Base-by-base conservation (phyloP, 2,329 filamentous ascomycete species). In the Clarireedia hainanense region DNA sequence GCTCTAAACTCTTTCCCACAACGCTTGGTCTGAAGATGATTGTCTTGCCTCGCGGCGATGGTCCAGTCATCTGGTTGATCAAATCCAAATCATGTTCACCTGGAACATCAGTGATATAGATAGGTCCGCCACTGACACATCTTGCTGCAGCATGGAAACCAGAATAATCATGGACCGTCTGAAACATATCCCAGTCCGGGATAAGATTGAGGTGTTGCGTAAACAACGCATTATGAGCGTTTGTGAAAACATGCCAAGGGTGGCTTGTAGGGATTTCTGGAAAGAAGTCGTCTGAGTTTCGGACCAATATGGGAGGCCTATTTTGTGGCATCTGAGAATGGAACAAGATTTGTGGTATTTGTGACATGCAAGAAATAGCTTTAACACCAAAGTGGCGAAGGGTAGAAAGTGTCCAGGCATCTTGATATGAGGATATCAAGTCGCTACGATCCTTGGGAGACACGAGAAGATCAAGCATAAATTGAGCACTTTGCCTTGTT, bases 221-320 rank as follows among this genome's bases (percentile, higher is more conserved):
- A 14, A 97, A 75, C 0, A 97, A 76, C 34, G 83, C 79, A 68
- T 95, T 96, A 71, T 96, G 88, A 0, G 92, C 92, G 67, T 97
- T 99, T 60, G 86, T 83, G 76, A 95, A 99, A 37, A 97, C 80
- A 70, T 99, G 94, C 92, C 94, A 99, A 0, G 91, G 82, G 60
- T 99, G 94, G 6, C 87, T 90, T 0, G 83, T 80, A 0, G 85
- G 81, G 4, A 91, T 80, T 46, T 91, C 82, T 0, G 94, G 94
- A 70, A 95, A 96, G 76, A 91, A 99, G 71, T 97, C 88, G 60
- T 85, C 91, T 0, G 89, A 95, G 72, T 95, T 97, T 47, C 94
- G 86, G 17, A 91, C 80, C 0, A 91, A 75, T 24, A 95, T 77
- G 0, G 82, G 76, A 0, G 89, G 88, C 50, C 84, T 83, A 67